Evolutionary conservation across 75 land plant genomes (phyloP).

Genomic region (Pinus tabuliformis): DNA sequence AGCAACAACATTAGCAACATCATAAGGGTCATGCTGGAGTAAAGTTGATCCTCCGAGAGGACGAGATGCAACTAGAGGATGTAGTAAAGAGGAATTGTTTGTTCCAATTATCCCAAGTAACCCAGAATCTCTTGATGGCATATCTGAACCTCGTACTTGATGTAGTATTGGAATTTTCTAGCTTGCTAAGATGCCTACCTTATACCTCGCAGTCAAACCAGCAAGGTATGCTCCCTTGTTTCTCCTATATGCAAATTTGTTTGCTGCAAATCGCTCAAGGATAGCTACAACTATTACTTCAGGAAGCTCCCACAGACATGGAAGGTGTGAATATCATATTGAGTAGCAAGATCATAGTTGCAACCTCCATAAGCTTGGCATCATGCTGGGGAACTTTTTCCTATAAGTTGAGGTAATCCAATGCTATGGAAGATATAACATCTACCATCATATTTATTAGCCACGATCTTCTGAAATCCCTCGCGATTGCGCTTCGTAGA

Average conservation of each 20-base stretch:
- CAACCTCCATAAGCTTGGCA: too few species aligned
- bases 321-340: not conserved
- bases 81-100: not conserved
- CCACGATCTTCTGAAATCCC: too few species aligned
- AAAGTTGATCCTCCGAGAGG: not conserved
- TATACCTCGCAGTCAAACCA: conserved; percentile 17
- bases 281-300: conserved; percentile 20
- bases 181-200: not conserved
- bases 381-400: too few species aligned
- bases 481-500: too few species aligned
- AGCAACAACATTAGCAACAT: too few species aligned
- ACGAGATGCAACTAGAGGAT: conserved; percentile 1
- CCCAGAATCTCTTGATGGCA: not conserved
- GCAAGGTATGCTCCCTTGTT: conserved; percentile 25
- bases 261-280: conserved; percentile 20
- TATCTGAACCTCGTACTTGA: not conserved
- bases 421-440: too few species aligned
- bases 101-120: not conserved
- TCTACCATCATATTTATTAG: too few species aligned
- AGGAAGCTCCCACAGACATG: conserved; percentile 26
- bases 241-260: conserved; percentile 9
- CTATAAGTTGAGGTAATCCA: too few species aligned
- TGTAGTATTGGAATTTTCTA: not conserved
- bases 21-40: not conserved
- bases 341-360: too few species aligned